phyloP scores from a whole-genome alignment of 1,284 basidiomycete genomes.

The Erythrobasidium hasegawianum region DNA sequence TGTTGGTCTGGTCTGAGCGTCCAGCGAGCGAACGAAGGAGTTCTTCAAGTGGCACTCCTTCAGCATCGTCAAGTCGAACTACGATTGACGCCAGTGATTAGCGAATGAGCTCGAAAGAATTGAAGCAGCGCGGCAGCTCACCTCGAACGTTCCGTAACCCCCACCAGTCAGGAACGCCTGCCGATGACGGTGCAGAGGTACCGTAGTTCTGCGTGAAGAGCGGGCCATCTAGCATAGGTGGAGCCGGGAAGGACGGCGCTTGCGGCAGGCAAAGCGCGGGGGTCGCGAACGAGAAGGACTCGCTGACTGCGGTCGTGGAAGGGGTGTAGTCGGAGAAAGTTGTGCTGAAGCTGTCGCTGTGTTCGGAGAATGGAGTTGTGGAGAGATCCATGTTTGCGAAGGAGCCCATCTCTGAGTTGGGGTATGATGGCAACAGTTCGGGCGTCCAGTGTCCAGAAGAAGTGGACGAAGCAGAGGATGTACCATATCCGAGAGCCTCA shows the following conservation, averaged over 20 bases:
- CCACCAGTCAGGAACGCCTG: background rate
- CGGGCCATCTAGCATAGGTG: background rate
- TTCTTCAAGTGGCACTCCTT: constrained; percentile 29
- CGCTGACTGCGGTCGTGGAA: background rate
- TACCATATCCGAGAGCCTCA: background rate
- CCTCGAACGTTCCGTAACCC: background rate
- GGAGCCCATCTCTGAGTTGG: background rate
- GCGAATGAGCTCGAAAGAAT: too few species aligned
- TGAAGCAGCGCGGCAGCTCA: background rate
- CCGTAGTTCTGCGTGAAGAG: background rate
- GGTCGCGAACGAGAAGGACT: too few species aligned
- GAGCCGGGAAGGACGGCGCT: background rate
- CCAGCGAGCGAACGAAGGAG: constrained; percentile 3
- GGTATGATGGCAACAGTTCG: constrained; percentile 2
- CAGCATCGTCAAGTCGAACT: constrained; percentile 13
- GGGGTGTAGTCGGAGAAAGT: background rate
- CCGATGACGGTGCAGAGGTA: background rate
- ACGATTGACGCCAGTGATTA: too few species aligned
- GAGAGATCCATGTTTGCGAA: background rate
- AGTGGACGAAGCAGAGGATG: background rate
- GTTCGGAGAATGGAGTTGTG: background rate
- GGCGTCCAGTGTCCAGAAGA: background rate
- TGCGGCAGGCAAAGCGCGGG: too few species aligned
- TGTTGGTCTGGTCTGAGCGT: background rate
- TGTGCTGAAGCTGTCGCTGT: background rate